A percentile compares a stretch with the other conserved stretches of the same genome.
These are phyloP conservation scores for Pythium pectinolyticum DNA, from an alignment of 352 stramenopile species.

Conservation along the genomic window DNA sequence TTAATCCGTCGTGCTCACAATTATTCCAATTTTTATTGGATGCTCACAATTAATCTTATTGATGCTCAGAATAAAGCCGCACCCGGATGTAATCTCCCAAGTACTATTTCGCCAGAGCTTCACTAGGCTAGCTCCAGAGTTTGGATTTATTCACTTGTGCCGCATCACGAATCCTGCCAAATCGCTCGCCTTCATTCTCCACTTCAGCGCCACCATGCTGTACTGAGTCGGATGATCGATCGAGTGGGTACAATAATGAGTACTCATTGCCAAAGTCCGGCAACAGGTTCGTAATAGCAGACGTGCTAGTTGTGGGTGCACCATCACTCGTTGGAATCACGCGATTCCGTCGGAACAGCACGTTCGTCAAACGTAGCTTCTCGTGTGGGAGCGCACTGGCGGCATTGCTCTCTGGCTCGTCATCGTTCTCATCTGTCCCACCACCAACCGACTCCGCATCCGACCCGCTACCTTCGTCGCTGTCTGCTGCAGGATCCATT, in stretches of 20 bases:
- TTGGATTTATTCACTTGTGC: slow-evolving; percentile 48
- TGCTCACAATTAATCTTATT: no score
- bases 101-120: no score
- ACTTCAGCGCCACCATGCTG: background rate
- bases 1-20: no score
- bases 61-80: no score
- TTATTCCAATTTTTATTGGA: no score
- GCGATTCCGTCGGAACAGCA: slow-evolving; percentile 17
- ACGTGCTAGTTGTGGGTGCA: no score
- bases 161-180: slow-evolving; percentile 24
- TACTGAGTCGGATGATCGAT: no score
- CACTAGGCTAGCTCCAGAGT: slow-evolving; percentile 38
- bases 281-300: background rate
- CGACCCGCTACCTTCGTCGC: background rate
- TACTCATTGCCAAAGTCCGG: slow-evolving; percentile 15
- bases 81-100: no score
- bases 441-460: slow-evolving; percentile 5
- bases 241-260: slow-evolving; percentile 5
- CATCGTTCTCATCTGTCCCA: slow-evolving; percentile 3
- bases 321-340: slow-evolving; percentile 5
- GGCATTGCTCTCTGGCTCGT: slow-evolving; percentile 2
- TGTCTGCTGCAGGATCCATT: no score
- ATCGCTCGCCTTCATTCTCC: background rate
- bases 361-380: slow-evolving; percentile 22
- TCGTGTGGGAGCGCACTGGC: background rate